phyloP scores from a whole-genome alignment of 2,329 filamentous ascomycete species.

The Allantophomopsis cytisporea region DNA sequence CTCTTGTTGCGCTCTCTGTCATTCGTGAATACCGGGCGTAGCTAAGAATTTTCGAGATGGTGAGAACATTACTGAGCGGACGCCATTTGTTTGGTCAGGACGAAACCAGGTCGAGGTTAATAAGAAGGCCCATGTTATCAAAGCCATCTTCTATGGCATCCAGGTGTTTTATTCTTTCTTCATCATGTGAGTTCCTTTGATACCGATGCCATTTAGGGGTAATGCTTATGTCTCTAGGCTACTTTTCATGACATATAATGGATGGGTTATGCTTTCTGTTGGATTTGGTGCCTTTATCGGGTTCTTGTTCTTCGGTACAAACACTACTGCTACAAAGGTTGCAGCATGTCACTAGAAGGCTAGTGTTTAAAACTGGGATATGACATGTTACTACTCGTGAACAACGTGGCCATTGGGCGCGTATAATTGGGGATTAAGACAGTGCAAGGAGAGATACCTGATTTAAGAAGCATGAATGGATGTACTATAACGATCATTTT shows the following conservation, averaged over 20 bases:
- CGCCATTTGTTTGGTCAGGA: constrained; percentile 57
- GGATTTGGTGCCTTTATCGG: constrained; percentile 80
- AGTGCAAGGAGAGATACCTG: too few relatives aligned
- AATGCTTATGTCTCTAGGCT: constrained; percentile 44
- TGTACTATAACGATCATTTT: too few relatives aligned
- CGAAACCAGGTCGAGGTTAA: constrained; percentile 48
- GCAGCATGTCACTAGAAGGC: constrained; percentile 69
- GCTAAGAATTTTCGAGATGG: constrained; percentile 6
- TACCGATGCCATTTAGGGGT: too few relatives aligned
- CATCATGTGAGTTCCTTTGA: constrained; percentile 68
- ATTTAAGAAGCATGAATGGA: too few relatives aligned
- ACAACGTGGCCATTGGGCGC: too few relatives aligned
- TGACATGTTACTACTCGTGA: too few relatives aligned
- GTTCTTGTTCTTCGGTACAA: constrained; percentile 67
- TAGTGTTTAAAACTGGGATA: neutral
- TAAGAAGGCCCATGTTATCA: constrained; percentile 61
- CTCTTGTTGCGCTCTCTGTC: neutral
- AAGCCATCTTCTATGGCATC: constrained; percentile 73
- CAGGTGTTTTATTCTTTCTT: constrained; percentile 99
- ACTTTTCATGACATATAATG: constrained; percentile 99
- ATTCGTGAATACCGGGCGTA: neutral
- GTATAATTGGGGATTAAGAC: too few relatives aligned
- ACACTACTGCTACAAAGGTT: constrained; percentile 61
- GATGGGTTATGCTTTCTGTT: constrained; percentile 90
- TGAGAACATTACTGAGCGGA: constrained; percentile 39